A percentile compares a stretch with the other conserved stretches of the same genome.
phyloP scores from a whole-genome alignment of 1,284 basidiomycete species.

The Lentinus polychrous region DNA sequence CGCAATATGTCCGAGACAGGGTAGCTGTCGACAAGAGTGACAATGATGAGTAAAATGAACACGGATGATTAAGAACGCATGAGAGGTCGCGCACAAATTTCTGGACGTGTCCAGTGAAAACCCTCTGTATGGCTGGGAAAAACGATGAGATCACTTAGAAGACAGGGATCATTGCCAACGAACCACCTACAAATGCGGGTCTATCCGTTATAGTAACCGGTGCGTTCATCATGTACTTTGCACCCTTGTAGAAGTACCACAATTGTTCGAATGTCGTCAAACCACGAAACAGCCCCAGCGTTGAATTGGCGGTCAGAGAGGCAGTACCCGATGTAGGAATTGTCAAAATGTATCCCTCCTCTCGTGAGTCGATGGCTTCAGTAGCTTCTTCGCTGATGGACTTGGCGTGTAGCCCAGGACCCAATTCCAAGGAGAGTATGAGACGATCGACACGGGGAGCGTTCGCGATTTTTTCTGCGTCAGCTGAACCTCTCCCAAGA shows the following conservation, averaged over 20 bases:
- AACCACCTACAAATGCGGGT: slow-evolving; percentile 48
- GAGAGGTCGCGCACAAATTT: slow-evolving; percentile 31
- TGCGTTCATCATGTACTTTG: slow-evolving; percentile 47
- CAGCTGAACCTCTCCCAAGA: slow-evolving; percentile 36
- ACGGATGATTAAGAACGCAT: not conserved
- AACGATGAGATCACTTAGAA: not conserved
- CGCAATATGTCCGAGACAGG: slow-evolving; percentile 56
- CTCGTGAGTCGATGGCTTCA: slow-evolving; percentile 38
- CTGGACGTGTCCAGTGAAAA: slow-evolving; percentile 74
- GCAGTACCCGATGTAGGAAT: slow-evolving; percentile 52
- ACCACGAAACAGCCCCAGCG: slow-evolving; percentile 74
- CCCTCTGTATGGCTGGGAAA: slow-evolving; percentile 58
- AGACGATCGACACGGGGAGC: slow-evolving; percentile 22
- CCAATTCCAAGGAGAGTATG: slow-evolving; percentile 31
- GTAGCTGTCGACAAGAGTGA: too few relatives aligned
- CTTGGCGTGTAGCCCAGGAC: slow-evolving; percentile 7
- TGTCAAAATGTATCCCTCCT: slow-evolving; percentile 57
- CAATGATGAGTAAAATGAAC: not conserved
- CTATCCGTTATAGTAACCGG: slow-evolving; percentile 51
- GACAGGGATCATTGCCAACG: too few relatives aligned
- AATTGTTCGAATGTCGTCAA: slow-evolving; percentile 78
- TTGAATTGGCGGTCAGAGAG: slow-evolving; percentile 54
- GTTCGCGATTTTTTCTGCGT: slow-evolving; percentile 20
- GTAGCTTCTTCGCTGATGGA: slow-evolving; percentile 48
- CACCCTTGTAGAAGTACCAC: slow-evolving; percentile 46